These are phyloP conservation scores for Thermochaetoides dissita DNA, from an alignment of 2,329 filamentous ascomycete genomes.

Conservation along the genomic window DNA sequence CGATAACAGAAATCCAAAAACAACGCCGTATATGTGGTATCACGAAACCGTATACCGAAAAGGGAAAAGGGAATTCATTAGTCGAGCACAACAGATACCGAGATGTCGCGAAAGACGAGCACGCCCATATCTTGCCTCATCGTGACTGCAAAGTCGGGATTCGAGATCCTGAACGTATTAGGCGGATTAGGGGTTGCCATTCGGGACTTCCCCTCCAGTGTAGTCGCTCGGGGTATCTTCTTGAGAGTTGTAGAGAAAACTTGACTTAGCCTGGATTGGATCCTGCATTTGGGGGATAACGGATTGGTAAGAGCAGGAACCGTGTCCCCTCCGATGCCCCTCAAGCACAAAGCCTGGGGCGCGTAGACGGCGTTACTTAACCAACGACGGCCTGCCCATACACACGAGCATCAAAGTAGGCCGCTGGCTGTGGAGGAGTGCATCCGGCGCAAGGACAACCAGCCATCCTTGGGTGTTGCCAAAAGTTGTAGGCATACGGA, in stretches of 20 bases:
- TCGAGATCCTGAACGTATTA: no score
- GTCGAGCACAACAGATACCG: conserved; percentile 8
- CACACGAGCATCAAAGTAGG: conserved; percentile 33
- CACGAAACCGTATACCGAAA: conserved; percentile 17
- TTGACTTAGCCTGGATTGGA: conserved; percentile 12
- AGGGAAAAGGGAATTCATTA: conserved; percentile 16
- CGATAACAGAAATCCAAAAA: conserved; percentile 7
- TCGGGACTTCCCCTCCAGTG: conserved; percentile 3
- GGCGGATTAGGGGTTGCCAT: no score
- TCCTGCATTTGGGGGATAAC: conserved; percentile 11
- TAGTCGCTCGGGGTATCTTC: conserved; percentile 17
- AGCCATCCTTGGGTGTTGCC: conserved; percentile 33
- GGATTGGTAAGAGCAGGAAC: conserved; percentile 10
- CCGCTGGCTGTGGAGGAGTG: conserved; percentile 27
- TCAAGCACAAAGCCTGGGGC: conserved; percentile 8
- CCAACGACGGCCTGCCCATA: conserved; percentile 44
- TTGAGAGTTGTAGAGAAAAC: conserved; percentile 17
- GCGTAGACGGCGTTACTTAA: conserved; percentile 17
- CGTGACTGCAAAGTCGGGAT: no score
- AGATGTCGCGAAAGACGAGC: neutral
- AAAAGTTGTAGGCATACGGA: conserved; percentile 31
- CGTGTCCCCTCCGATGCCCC: conserved; percentile 7
- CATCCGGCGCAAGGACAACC: conserved; percentile 39
- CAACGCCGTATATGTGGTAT: conserved; percentile 19
- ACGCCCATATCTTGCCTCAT: neutral